Evolutionary conservation across 2,329 filamentous ascomycete species (phyloP), one percentile per base, ranked within the genome.

Genomic region (Cladophialophora immunda): DNA sequence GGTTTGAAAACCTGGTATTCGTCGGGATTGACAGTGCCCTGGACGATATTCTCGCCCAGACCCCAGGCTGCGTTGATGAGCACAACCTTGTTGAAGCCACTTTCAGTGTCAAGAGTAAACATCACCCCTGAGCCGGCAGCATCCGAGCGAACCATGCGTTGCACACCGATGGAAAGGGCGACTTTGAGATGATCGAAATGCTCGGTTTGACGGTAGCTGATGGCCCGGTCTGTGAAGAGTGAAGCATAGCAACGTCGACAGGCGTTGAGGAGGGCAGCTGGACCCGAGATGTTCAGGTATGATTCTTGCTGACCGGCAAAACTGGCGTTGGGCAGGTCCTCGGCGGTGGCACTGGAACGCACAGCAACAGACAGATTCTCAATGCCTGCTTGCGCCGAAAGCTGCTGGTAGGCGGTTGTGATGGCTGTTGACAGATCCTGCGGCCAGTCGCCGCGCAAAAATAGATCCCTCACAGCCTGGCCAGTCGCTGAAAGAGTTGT

Each of bases 41-140:
- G 77, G 1, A 80, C 77, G 6, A 80, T 68, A 50, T 78, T 80
- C 69, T 80, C 79, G 4, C 78, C 78, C 8, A 81, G 74, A 1
- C 78, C 78, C 78, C 78, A 80, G 50, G 74, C 66, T 22, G 74
- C 74, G 58, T 79, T 80, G 71, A 80, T 80, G 55, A 80, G 72
- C n/a, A 80, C 76, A 17, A 79, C 70, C 65, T 78, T 78, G 66
- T 79, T 75, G 41, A 78, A 80, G 5, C 77, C 78, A 30, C 75
- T 79, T 64, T 80, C 78, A 1, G 78, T 79, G 64, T 81, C 78
- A 27, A 80, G 77, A 36, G 78, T 77, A 70, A 80, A 80, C 77
- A 81, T 80, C 54, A 79, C 78, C 19, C 79, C 79, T 7, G 78
- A 76, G 9, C 76, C 77, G 4, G 75, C 67, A 13, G 66, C 27